Base-by-base conservation (phyloP, 2,329 filamentous ascomycete species). In the Fusarium papillatum region DNA sequence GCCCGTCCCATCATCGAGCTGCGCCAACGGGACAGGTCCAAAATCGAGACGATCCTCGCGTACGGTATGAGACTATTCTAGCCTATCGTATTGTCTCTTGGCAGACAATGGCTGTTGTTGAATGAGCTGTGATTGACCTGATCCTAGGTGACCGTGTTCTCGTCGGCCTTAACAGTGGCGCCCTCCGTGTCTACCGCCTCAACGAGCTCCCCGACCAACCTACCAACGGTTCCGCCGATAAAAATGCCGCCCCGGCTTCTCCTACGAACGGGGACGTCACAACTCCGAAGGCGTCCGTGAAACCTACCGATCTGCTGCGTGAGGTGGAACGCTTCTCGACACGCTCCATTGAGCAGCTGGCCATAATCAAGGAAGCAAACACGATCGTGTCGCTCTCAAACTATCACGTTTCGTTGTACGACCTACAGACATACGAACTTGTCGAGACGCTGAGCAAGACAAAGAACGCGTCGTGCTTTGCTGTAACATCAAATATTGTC, bases 1-100 rank as follows among this genome's bases (percentile, higher is more conserved):
- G 96, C 97, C 87, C 94, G 95, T 82, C 95, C 96, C 76, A 96
- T 99, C 84, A 94, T 98, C 89, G 97, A 99, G 94, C 94, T 99
- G 81, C 96, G 94, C 87, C 93, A 93, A 85, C 93, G 95, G 85
- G 96, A 98, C 91, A 98, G 97, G 88, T 97, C 95, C 77, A 97
- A 94, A 88, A 98, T 99, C 86, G 97, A 99, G 86, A 97, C 95
- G 62, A 95, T 99, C 78, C 90, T 98, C 60, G 95, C 96, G 73
- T 95, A 98, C 85, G 95, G 94, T 95, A 89, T 69, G 85, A 70
- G 14, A n/a, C 61, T 50, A 2, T 46, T 6, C 36, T 14, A 13
- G 17, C 6, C 24, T 50, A 7, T 31, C n/a, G 13, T 29, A 10
- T 66, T 59, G 8, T 26, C 24, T 64, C 29, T 24, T 24, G 9